A percentile compares a stretch with the other conserved stretches of the same genome.
Evolutionary conservation across 345 rosid species (phyloP).

Genomic region (Citrus inodora): DNA sequence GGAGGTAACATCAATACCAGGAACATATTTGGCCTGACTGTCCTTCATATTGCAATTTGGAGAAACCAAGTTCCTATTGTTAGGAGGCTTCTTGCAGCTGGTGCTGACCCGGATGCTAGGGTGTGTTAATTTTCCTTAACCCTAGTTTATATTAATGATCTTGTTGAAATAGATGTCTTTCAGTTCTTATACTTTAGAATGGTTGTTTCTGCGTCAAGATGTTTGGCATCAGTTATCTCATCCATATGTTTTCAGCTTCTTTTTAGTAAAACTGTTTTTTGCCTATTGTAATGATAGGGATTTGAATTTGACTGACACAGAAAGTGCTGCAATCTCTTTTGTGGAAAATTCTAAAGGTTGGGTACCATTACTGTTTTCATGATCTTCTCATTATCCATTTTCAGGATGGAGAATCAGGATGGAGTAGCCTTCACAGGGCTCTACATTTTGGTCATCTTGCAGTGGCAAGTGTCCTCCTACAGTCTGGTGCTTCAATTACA

Average conservation of each 20-base stretch:
- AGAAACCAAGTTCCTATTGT: conserved; percentile 91
- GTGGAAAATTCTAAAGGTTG: neutral
- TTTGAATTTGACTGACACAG: neutral
- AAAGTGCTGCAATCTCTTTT: neutral
- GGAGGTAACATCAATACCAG: conserved; percentile 77
- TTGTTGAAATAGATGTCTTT: neutral
- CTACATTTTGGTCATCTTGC: conserved; percentile 98
- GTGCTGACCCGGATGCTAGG: conserved; percentile 98
- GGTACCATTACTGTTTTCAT: neutral
- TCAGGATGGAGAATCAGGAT: conserved; percentile 99
- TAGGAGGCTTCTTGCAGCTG: conserved; percentile 83
- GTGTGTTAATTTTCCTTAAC: conserved; percentile 43
- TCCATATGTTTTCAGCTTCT: neutral
- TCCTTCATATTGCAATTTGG: conserved; percentile 90
- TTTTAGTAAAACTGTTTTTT: neutral
- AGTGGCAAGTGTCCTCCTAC: conserved; percentile 81
- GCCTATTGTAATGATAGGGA: too few species aligned
- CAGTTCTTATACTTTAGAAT: neutral
- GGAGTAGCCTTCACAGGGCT: conserved; percentile 98
- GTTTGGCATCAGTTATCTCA: neutral
- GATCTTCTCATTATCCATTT: conserved; percentile 7
- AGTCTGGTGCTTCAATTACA: conserved; percentile 66
- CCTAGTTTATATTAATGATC: conserved; percentile 1
- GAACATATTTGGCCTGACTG: conserved; percentile 74
- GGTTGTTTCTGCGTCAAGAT: neutral